A percentile compares a stretch with the other conserved stretches of the same genome.
Conservation (phyloP, 331 rosid species). For the Acacia concinna region DNA sequence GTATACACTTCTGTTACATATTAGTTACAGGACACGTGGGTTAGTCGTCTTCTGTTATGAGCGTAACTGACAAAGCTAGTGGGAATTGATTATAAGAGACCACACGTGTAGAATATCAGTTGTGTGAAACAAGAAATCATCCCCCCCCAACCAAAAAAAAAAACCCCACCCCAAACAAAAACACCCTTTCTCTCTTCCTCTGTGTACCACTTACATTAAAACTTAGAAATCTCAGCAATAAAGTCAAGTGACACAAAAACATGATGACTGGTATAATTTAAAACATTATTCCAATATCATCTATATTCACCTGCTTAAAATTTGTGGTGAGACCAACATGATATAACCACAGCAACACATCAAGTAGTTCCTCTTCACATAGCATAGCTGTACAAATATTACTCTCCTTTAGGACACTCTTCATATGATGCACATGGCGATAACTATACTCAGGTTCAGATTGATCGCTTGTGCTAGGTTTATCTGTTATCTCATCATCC, state of each 20-base stretch:
- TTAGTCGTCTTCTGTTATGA: no score
- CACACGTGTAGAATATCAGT: no score
- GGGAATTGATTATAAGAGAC: no score
- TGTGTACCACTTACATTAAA: no score
- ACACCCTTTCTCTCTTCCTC: no score
- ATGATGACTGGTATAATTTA: background rate
- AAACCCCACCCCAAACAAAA: no score
- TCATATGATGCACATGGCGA: slow-evolving; percentile 55
- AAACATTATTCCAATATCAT: slow-evolving; percentile 9
- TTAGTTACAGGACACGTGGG: no score
- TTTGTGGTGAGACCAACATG: slow-evolving; percentile 87
- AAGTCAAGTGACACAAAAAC: background rate
- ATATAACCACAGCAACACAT: slow-evolving; percentile 77
- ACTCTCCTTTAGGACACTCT: slow-evolving; percentile 65
- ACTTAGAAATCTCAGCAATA: background rate
- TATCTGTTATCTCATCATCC: slow-evolving; percentile 81
- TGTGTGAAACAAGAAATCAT: no score
- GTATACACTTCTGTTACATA: no score
- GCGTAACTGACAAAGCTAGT: no score
- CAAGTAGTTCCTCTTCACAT: slow-evolving; percentile 89
- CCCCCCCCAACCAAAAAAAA: no score
- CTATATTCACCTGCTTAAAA: slow-evolving; percentile 77
- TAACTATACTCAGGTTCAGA: slow-evolving; percentile 78
- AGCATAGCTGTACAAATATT: slow-evolving; percentile 64
- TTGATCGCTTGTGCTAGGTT: slow-evolving; percentile 88